Evolutionary conservation across 257 asterid genomes (phyloP).

Genomic region (Przewalskia tangutica): DNA sequence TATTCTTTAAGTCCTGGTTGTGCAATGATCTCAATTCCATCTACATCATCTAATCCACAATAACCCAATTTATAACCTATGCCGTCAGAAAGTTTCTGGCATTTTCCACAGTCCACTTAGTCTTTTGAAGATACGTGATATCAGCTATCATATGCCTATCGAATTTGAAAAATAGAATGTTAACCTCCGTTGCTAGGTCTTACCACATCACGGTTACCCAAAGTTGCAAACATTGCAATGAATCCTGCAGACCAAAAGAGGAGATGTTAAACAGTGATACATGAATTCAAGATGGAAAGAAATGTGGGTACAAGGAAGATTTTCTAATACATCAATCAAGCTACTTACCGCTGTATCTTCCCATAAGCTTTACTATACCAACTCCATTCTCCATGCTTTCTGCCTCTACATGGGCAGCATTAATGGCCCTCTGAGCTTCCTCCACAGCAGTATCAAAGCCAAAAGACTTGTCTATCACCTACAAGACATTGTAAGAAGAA

Average conservation of each 20-base stretch:
- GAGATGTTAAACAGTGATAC: not conserved
- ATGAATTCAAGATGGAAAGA: conserved; percentile 1
- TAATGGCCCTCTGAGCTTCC: conserved; percentile 96
- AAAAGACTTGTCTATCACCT: conserved; percentile 96
- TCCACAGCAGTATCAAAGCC: conserved; percentile 98
- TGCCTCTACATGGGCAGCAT: conserved; percentile 97
- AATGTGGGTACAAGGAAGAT: conserved; percentile 7
- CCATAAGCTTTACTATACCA: conserved; percentile 97
- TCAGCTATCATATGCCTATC: not conserved
- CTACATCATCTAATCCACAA: not conserved
- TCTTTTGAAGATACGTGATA: not conserved
- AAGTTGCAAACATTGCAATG: conserved; percentile 92
- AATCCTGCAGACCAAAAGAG: conserved; percentile 46
- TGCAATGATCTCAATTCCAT: not conserved
- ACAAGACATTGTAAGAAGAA: not conserved
- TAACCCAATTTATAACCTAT: not conserved
- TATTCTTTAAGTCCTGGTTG: not conserved
- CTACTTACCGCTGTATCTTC: conserved; percentile 76
- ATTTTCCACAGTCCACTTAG: not conserved
- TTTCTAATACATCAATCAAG: not conserved
- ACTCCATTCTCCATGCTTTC: conserved; percentile 87
- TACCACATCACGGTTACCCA: conserved; percentile 96
- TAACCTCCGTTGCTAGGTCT: conserved; percentile 9
- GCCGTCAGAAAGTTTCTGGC: not conserved
- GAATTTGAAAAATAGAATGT: not conserved